Base-by-base conservation (phyloP, 2,329 filamentous ascomycete genomes). In the Pseudocercospora fuligena region DNA sequence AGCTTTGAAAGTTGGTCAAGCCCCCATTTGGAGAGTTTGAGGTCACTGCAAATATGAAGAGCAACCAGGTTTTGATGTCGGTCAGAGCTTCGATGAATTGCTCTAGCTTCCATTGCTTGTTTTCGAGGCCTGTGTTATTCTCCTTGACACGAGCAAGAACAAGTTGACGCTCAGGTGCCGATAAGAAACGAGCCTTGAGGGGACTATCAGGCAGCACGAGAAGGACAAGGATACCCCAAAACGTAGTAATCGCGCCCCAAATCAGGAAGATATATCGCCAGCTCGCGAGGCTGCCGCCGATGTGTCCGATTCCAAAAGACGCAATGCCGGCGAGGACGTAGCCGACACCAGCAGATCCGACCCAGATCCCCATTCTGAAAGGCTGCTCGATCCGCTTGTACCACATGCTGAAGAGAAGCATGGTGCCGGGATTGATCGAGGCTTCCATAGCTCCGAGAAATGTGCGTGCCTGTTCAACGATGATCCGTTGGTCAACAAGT, bases 321-420 rank as follows among this genome's bases (percentile, higher is more conserved):
- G 87, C 75, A 2, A 87, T 72, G 0, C 86, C 86, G 11, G 77
- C 72, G 29, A 73, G 65, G 49, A 81, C 75, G 12, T 80, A 82
- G 43, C 85, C 85, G 0, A 84, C 57, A 0, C 87, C 87, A 64
- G 88, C 90, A 0, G 86, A 88, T 6, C 85, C 82, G 69, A 90
- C 90, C 86, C 86, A 89, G 0, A 85, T 78, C 1, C 85, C 85
- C 53, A 88, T 87, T 0, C 87, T 81, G 2, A 86, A 79, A 0
- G 88, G 87, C 70, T 90, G 88, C 71, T 91, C 87, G 11, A 29
- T 36, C 2, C 65, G 63, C 31, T 63, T 68, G 70, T 89, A 87
- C 84, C 87, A 90, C 87, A 89, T 89, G 5, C 83, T 83, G 0
- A 87, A 89, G 47, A 90, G 86, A 1, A 90, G 76, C 81, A 90